Evolutionary conservation across 768 basidiomycete genomes (phyloP).

Genomic region (Tulasnella sp.): DNA sequence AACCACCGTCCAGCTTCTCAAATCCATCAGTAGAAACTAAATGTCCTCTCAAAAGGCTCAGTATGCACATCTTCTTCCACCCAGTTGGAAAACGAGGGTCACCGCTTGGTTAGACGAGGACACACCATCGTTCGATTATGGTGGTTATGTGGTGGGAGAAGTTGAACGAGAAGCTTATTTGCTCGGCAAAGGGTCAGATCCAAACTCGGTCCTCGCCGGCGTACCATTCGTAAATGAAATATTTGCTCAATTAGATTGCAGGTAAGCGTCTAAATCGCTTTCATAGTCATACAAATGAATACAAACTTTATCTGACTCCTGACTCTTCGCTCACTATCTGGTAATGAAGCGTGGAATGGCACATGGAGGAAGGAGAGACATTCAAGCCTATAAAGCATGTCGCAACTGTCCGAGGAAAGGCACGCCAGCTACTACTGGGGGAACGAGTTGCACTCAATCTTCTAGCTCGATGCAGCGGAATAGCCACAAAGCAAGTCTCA

Average conservation of each 20-base stretch:
- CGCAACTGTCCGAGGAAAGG: slow-evolving; percentile 85
- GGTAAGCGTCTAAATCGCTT: slow-evolving; percentile 40
- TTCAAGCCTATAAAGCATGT: slow-evolving; percentile 74
- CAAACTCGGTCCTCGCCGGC: slow-evolving; percentile 72
- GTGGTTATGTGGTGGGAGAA: slow-evolving; percentile 92
- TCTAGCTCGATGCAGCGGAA: slow-evolving; percentile 89
- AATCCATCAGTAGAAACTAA: background rate
- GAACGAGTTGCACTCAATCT: slow-evolving; percentile 90
- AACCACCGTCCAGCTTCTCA: slow-evolving; percentile 1
- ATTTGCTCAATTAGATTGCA: slow-evolving; percentile 77
- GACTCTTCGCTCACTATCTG: too few species aligned
- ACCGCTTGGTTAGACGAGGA: slow-evolving; percentile 81
- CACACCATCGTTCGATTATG: slow-evolving; percentile 91
- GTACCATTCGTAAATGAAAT: slow-evolving; percentile 93
- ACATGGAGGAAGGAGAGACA: slow-evolving; percentile 67
- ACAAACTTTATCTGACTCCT: too few species aligned
- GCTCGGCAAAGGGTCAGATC: slow-evolving; percentile 78
- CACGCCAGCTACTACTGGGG: slow-evolving; percentile 73
- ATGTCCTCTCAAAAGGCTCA: background rate
- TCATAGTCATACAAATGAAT: background rate
- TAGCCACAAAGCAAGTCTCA: slow-evolving; percentile 71
- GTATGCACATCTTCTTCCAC: slow-evolving; percentile 63
- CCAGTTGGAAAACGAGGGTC: slow-evolving; percentile 80
- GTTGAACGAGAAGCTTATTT: slow-evolving; percentile 73
- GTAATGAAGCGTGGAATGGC: slow-evolving; percentile 98